Conservation (phyloP, 768 basidiomycete species). For the Amanita muscaria region DNA sequence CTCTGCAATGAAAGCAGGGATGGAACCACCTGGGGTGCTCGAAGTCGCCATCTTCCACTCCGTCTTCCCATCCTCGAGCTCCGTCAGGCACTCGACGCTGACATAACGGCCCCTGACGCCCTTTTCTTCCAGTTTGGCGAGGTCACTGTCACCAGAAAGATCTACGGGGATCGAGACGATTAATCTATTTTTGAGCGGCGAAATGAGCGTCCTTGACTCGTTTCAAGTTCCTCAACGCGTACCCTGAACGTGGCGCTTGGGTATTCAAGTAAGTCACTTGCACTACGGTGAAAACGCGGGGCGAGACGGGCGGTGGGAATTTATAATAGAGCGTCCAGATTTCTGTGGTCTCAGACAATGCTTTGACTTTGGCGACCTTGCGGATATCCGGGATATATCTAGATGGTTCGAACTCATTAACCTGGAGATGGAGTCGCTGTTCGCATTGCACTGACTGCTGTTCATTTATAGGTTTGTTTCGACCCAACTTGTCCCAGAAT, state of each 20-base stretch:
- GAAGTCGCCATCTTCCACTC: slow-evolving; percentile 82
- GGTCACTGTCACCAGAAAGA: slow-evolving; percentile 46
- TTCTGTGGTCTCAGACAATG: slow-evolving; percentile 50
- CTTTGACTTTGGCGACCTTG: slow-evolving; percentile 53
- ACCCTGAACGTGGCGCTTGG: slow-evolving; percentile 50
- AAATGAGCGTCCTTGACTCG: slow-evolving; percentile 17
- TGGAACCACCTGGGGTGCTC: slow-evolving; percentile 59
- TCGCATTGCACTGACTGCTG: slow-evolving; percentile 38
- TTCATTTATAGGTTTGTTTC: slow-evolving; percentile 61
- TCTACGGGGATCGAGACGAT: slow-evolving; percentile 66
- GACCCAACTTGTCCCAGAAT: slow-evolving; percentile 61
- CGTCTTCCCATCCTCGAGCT: slow-evolving; percentile 51
- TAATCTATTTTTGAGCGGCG: slow-evolving; percentile 20
- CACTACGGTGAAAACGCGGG: slow-evolving; percentile 68
- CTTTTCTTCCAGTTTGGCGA: slow-evolving; percentile 53
- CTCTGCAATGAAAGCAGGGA: slow-evolving; percentile 59
- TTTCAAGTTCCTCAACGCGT: slow-evolving; percentile 15
- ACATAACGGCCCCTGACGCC: slow-evolving; percentile 62
- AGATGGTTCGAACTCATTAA: slow-evolving; percentile 2
- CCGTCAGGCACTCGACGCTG: slow-evolving; percentile 56
- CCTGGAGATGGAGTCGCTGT: background rate
- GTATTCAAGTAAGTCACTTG: slow-evolving; percentile 51
- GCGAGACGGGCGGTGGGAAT: slow-evolving; percentile 60
- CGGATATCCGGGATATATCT: slow-evolving; percentile 63
- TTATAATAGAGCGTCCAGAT: slow-evolving; percentile 72